Conservation (phyloP, 2,329 filamentous ascomycete genomes). For the Neocucurbitaria cava region DNA sequence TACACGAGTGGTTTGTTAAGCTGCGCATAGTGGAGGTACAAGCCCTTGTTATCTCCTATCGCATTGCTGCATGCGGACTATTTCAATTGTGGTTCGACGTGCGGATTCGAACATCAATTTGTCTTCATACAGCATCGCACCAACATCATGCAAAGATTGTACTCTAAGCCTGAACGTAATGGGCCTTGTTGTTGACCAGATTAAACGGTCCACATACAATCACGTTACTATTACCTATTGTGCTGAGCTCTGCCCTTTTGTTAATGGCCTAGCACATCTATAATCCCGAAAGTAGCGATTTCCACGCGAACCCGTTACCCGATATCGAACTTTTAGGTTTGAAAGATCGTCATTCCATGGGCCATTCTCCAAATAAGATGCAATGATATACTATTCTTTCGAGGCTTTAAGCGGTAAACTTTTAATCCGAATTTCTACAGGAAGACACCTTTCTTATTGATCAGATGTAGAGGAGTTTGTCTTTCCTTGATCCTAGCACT, state of each 20-base stretch:
- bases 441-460: slow-evolving; percentile 16
- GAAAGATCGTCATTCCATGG: no score
- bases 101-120: not conserved
- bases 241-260: not conserved
- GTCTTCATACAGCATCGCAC: not conserved
- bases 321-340: no score
- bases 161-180: not conserved
- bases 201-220: not conserved
- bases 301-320: no score
- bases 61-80: not conserved
- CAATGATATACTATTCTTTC: no score
- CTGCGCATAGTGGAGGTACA: not conserved
- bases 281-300: not conserved
- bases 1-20: not conserved
- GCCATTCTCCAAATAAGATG: no score
- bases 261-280: not conserved
- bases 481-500: slow-evolving; percentile 1
- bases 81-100: no score
- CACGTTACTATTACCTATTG: not conserved
- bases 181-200: not conserved
- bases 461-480: slow-evolving; percentile 3
- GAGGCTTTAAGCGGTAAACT: no score
- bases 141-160: not conserved
- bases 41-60: not conserved
- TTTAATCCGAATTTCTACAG: no score